Conservation (phyloP, 495 filamentous ascomycete species). For the Penicillium odoratum region DNA sequence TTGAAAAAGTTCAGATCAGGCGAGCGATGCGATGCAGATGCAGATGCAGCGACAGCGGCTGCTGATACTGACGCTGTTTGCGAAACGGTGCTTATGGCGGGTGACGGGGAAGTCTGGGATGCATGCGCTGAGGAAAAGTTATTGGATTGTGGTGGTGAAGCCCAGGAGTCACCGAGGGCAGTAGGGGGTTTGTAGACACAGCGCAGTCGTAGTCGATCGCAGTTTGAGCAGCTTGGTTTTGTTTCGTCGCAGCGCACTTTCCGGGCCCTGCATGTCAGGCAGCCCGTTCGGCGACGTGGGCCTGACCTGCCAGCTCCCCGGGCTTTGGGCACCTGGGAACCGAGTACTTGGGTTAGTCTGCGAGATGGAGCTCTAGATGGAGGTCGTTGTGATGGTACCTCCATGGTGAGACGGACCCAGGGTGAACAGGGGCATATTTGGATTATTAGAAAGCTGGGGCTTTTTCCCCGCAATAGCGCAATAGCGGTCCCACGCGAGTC, state of each 20-base stretch:
- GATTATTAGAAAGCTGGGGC: slow-evolving; percentile 3
- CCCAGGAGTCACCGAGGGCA: slow-evolving; percentile 10
- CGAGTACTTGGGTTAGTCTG: slow-evolving; percentile 40
- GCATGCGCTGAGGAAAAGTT: slow-evolving; percentile 7
- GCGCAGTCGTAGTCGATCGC: slow-evolving; percentile 37
- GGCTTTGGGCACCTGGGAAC: slow-evolving; percentile 34
- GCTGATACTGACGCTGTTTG: slow-evolving; percentile 11
- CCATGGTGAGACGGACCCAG: slow-evolving; percentile 21
- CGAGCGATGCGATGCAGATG: slow-evolving; percentile 14
- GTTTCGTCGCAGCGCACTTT: slow-evolving; percentile 49
- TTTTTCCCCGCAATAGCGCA: slow-evolving; percentile 28
- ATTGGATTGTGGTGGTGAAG: slow-evolving; percentile 12
- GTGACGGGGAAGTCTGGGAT: slow-evolving; percentile 16
- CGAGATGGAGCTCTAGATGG: background rate
- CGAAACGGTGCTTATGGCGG: slow-evolving; percentile 11
- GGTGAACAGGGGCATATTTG: background rate
- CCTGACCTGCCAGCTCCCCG: slow-evolving; percentile 41
- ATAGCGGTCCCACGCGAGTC: slow-evolving; percentile 16
- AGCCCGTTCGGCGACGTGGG: slow-evolving; percentile 45
- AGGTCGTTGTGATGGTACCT: slow-evolving; percentile 13
- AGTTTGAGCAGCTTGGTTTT: slow-evolving; percentile 42
- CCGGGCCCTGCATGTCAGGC: slow-evolving; percentile 45
- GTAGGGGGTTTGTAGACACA: slow-evolving; percentile 35
- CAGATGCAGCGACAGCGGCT: slow-evolving; percentile 6
- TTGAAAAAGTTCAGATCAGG: slow-evolving; percentile 36